These are phyloP conservation scores for Suillus variegatus DNA, from an alignment of 768 basidiomycete species.

Conservation along the genomic window DNA sequence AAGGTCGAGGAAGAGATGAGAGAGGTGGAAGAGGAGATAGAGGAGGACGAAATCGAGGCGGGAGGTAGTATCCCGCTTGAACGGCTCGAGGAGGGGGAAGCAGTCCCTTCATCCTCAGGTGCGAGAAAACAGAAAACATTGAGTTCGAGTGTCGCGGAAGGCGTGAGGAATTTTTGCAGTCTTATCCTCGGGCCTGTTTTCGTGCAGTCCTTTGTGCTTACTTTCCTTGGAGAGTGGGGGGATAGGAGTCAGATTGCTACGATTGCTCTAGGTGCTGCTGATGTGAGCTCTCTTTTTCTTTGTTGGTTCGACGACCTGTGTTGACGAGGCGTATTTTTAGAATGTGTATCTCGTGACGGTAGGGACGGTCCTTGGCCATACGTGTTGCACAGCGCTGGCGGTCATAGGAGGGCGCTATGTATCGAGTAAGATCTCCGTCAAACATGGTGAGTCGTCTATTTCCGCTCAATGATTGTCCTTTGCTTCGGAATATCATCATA, in stretches of 20 bases:
- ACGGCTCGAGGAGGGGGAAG: slow-evolving; percentile 72
- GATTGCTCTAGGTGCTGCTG: slow-evolving; percentile 60
- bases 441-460: slow-evolving; percentile 29
- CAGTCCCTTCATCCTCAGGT: slow-evolving; percentile 15
- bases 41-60: slow-evolving; percentile 66
- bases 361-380: slow-evolving; percentile 89
- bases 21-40: slow-evolving; percentile 95
- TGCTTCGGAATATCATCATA: slow-evolving; percentile 60
- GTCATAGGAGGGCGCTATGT: slow-evolving; percentile 93
- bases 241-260: slow-evolving; percentile 66
- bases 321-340: slow-evolving; percentile 40
- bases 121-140: neutral
- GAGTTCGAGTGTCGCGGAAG: slow-evolving; percentile 43
- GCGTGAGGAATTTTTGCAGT: slow-evolving; percentile 79
- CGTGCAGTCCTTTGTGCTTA: slow-evolving; percentile 91
- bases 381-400: slow-evolving; percentile 81
- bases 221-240: slow-evolving; percentile 99
- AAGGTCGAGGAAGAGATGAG: slow-evolving; percentile 94
- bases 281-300: slow-evolving; percentile 22
- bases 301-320: neutral
- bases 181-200: slow-evolving; percentile 82
- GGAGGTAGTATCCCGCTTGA: slow-evolving; percentile 66
- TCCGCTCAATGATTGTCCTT: neutral
- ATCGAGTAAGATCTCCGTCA: slow-evolving; percentile 93
- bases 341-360: slow-evolving; percentile 91